Evolutionary conservation across 2,329 filamentous ascomycete genomes (phyloP).

Genomic region (Fusarium piperis): DNA sequence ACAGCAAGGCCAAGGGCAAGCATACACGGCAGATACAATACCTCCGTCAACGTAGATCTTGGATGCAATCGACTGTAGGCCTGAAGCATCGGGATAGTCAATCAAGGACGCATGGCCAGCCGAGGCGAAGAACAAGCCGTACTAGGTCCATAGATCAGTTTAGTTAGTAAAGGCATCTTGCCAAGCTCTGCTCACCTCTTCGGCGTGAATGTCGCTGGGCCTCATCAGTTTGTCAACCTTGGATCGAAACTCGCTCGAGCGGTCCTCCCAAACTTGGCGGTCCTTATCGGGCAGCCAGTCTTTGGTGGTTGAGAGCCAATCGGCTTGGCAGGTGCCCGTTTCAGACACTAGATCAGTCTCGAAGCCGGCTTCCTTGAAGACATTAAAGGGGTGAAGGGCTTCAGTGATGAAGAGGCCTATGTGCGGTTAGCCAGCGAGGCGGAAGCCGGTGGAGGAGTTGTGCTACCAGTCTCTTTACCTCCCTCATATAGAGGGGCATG

Average conservation of each 20-base stretch:
- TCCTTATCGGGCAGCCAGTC: slow-evolving; percentile 3
- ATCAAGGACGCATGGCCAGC: neutral
- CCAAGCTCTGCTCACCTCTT: neutral
- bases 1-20: too few relatives aligned
- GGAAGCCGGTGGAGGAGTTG: too few relatives aligned
- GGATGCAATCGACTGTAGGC: neutral
- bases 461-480: slow-evolving; percentile 6
- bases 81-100: neutral
- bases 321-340: neutral
- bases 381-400: neutral
- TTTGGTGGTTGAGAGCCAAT: neutral
- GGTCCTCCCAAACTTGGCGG: slow-evolving; percentile 48
- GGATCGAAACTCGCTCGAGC: slow-evolving; percentile 53
- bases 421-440: neutral
- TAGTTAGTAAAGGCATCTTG: neutral
- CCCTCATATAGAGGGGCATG: slow-evolving; percentile 14
- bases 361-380: neutral
- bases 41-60: neutral
- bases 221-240: slow-evolving; percentile 56
- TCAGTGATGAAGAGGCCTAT: neutral
- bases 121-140: slow-evolving; percentile 32
- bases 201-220: slow-evolving; percentile 43
- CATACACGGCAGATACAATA: neutral
- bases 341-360: neutral
- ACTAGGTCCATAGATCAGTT: slow-evolving; percentile 1